A percentile compares a stretch with the other conserved stretches of the same genome.
Conservation (phyloP, 257 asterid species). For the Haberlea rhodopensis region DNA sequence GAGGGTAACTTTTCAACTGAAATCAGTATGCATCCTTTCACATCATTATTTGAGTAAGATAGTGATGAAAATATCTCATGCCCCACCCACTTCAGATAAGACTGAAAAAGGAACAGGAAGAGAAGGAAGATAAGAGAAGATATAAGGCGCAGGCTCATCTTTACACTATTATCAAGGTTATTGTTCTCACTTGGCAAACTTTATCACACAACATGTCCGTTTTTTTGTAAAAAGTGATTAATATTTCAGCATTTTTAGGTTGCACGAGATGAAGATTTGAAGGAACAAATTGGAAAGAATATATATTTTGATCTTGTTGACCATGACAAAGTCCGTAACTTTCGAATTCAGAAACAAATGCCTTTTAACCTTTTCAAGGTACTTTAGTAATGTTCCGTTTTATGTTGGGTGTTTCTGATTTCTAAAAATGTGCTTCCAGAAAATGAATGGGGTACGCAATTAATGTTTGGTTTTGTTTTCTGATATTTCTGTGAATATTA, state of each 20-base stretch:
- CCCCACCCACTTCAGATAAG: constrained; percentile 45
- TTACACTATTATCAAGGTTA: constrained; percentile 77
- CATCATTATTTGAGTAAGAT: neutral
- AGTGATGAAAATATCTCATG: neutral
- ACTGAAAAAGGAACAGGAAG: constrained; percentile 77
- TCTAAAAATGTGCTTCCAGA: constrained; percentile 1
- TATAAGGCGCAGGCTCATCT: constrained; percentile 85
- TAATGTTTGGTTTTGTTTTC: neutral
- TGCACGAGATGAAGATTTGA: constrained; percentile 75
- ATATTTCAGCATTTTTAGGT: constrained; percentile 43
- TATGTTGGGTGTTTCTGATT: neutral
- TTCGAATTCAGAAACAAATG: constrained; percentile 75
- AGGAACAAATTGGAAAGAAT: constrained; percentile 71
- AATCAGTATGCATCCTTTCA: neutral
- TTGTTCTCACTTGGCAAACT: constrained; percentile 8
- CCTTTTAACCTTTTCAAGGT: constrained; percentile 74
- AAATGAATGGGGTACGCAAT: neutral
- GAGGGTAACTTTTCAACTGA: constrained; percentile 37
- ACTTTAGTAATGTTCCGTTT: constrained; percentile 19
- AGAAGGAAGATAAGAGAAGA: constrained; percentile 71
- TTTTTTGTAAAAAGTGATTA: neutral
- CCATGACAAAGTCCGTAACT: constrained; percentile 78
- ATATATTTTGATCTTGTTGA: constrained; percentile 86
- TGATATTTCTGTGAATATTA: neutral
- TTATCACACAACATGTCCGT: neutral